Percentiles rank a stretch among this genome's conserved stretches.
phyloP scores from a whole-genome alignment of 495 filamentous ascomycete genomes.

The Lophiotrema nucula region DNA sequence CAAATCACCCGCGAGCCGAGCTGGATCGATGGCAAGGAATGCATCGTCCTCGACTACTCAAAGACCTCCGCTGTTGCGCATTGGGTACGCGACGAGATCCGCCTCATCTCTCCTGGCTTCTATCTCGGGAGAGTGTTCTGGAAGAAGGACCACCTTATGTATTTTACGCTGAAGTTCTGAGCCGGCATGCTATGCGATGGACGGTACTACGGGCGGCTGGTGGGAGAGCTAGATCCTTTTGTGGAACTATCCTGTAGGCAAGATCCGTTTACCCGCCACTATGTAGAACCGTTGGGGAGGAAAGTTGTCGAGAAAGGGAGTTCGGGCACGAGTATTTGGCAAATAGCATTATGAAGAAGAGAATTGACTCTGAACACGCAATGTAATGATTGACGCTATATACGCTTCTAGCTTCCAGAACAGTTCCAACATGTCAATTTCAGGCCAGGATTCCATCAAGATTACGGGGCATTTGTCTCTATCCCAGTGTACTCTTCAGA shows the following conservation, averaged over 20 bases:
- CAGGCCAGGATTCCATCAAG: conserved; percentile 5
- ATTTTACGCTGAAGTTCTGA: conserved; percentile 18
- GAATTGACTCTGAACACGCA: conserved; percentile 13
- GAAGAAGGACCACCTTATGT: conserved; percentile 7
- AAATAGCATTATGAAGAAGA: background rate
- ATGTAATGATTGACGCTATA: conserved; percentile 12
- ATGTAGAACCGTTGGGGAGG: background rate
- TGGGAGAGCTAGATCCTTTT: conserved; percentile 12
- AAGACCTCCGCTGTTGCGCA: conserved; percentile 11
- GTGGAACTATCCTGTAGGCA: conserved; percentile 3
- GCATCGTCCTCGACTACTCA: conserved; percentile 17
- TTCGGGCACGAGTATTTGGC: background rate
- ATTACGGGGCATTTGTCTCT: conserved; percentile 10
- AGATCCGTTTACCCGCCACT: background rate
- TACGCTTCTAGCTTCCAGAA: conserved; percentile 4
- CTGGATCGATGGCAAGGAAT: conserved; percentile 14
- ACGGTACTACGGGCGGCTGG: conserved; percentile 6
- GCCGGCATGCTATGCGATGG: conserved; percentile 2
- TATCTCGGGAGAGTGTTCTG: conserved; percentile 18
- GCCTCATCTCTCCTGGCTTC: conserved; percentile 5
- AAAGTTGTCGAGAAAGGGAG: conserved; percentile 8
- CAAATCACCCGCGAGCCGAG: conserved; percentile 13
- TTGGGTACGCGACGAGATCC: conserved; percentile 14
- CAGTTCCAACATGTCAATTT: conserved; percentile 13
- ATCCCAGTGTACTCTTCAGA: conserved; percentile 12